A percentile compares a stretch with the other conserved stretches of the same genome.
phyloP scores from a whole-genome alignment of 805 yeast species.

The Saturnispora bothae region DNA sequence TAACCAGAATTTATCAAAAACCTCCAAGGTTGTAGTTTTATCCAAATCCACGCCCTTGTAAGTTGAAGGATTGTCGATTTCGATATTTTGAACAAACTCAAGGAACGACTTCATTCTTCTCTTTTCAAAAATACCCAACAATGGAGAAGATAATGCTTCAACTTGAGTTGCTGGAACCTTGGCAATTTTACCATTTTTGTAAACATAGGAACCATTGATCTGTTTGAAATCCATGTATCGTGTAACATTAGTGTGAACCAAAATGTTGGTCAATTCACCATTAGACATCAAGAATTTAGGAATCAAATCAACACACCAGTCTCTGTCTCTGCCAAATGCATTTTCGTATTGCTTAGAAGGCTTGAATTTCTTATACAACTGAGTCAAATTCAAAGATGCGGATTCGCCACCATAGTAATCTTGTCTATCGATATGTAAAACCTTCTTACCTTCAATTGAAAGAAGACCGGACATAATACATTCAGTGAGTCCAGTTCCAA shows the following conservation, averaged over 20 bases:
- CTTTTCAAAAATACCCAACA: slow-evolving; percentile 95
- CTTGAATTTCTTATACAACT: slow-evolving; percentile 75
- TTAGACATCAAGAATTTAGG: slow-evolving; percentile 97
- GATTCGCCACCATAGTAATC: slow-evolving; percentile 94
- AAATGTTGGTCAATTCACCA: slow-evolving; percentile 92
- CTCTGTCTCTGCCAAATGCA: slow-evolving; percentile 81
- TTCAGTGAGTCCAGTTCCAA: slow-evolving; percentile 93
- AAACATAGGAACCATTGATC: slow-evolving; percentile 91
- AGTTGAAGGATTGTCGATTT: slow-evolving; percentile 68
- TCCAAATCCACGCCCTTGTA: slow-evolving; percentile 84
- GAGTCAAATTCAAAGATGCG: slow-evolving; percentile 67
- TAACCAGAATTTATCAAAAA: slow-evolving; percentile 79
- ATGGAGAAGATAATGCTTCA: slow-evolving; percentile 84
- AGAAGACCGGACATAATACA: slow-evolving; percentile 89
- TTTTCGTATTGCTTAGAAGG: slow-evolving; percentile 65
- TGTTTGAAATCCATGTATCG: slow-evolving; percentile 94
- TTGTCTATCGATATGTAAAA: slow-evolving; percentile 90
- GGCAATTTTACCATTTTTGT: slow-evolving; percentile 79
- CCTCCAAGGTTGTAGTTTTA: slow-evolving; percentile 81
- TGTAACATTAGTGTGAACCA: slow-evolving; percentile 93
- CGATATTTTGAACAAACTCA: slow-evolving; percentile 75
- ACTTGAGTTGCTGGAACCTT: slow-evolving; percentile 89
- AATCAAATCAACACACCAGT: slow-evolving; percentile 95
- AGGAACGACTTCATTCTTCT: slow-evolving; percentile 87
- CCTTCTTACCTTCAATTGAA: slow-evolving; percentile 97